These are phyloP conservation scores for Rhizophora mangle DNA, from an alignment of 345 rosid genomes.

Conservation along the genomic window DNA sequence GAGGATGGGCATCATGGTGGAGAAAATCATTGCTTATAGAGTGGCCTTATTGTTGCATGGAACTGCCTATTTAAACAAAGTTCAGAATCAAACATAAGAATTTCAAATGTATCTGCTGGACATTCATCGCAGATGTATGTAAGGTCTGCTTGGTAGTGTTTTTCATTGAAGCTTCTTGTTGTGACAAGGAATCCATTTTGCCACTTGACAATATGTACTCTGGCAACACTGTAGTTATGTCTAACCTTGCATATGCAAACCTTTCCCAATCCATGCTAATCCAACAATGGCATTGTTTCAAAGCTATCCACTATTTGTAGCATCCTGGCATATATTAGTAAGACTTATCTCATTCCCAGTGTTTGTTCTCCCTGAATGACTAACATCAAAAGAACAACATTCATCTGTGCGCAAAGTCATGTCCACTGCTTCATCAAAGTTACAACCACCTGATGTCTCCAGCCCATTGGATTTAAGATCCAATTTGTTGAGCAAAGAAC, in stretches of 20 bases:
- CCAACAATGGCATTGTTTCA: constrained; percentile 63
- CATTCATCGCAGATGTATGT: too few species aligned
- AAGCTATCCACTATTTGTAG: constrained; percentile 34
- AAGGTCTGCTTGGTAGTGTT: too few species aligned
- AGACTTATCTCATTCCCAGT: constrained; percentile 5
- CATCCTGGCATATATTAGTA: constrained; percentile 37
- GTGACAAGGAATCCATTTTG: too few species aligned
- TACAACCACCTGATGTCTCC: too few species aligned
- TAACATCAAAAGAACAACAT: too few species aligned
- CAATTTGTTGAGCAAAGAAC: too few species aligned
- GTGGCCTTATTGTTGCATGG: constrained; percentile 75
- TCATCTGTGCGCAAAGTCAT: too few species aligned
- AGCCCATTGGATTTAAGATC: too few species aligned
- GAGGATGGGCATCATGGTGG: constrained; percentile 60
- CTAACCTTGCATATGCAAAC: constrained; percentile 87
- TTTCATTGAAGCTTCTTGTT: too few species aligned
- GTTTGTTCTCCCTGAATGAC: too few species aligned
- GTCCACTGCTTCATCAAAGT: too few species aligned
- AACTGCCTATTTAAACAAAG: constrained; percentile 60
- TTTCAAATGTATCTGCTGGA: constrained; percentile 40
- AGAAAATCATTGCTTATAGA: constrained; percentile 88
- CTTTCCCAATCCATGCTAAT: constrained; percentile 95
- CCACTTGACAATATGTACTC: too few species aligned
- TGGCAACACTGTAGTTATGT: constrained; percentile 50
- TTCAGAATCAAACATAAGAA: constrained; percentile 72